Base-by-base conservation (phyloP, 2,329 filamentous ascomycete species). In the Hortaea sp. region DNA sequence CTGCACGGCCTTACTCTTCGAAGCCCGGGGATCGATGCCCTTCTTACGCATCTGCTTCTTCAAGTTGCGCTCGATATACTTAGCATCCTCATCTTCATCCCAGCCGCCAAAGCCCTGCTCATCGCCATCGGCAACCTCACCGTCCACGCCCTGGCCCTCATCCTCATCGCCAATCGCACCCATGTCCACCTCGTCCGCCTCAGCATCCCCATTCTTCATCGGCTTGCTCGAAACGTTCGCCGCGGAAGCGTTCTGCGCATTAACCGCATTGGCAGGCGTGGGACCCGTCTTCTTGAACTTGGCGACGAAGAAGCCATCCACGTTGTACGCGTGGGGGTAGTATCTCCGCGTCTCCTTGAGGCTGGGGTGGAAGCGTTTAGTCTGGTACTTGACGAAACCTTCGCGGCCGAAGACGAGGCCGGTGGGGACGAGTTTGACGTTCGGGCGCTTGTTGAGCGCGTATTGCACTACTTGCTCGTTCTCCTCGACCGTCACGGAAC, bases 251-350 rank as follows among this genome's bases (percentile, higher is more conserved):
- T 35, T 35, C 42, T 67, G 66, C 45, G 67, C 64, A 44, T 62
- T 60, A 6, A 76, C 70, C 2, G 76, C 73, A 45, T 77, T 79
- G 47, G 74, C 69, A 1, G 85, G 82, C 37, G 85, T 86, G 3
- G 87, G 84, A 0, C 81, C 90, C 11, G 79, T 79, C 76, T 98
- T 98, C 69, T 94, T 89, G 70, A 98, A 85, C 69, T 98, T 98
- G 61, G 88, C 87, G 51, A 98, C 92, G 65, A 88, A 98, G 81
- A 98, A 98, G 53, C 92, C 92, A 65, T 97, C 92, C 31, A 98
- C 88, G 69, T 95, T 95, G 72, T 92, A 88, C 13, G 84, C 78
- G 65, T 95, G 88, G 0, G 88, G 88, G 69, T 94, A 95, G 72
- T 88, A 95, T 47, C 89, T 76, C 53, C 87, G 75, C 11, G 88